Evolutionary conservation across 345 rosid species (phyloP).

Genomic region (Clausena lansium): DNA sequence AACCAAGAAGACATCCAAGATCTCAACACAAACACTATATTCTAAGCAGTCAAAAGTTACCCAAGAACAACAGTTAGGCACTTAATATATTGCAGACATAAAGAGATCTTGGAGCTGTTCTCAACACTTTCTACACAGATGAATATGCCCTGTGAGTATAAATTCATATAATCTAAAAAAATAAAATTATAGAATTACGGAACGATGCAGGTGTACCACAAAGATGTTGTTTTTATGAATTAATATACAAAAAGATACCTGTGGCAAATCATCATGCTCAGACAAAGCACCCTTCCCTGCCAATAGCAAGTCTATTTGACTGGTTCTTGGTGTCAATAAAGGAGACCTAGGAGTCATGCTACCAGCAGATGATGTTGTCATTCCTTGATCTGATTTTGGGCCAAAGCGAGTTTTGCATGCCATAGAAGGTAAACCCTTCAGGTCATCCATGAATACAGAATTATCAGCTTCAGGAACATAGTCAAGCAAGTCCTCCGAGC

Average conservation of each 20-base stretch:
- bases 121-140: neutral
- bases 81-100: neutral
- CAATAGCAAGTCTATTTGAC: constrained; percentile 82
- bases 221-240: neutral
- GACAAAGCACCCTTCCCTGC: constrained; percentile 79
- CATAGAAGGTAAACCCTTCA: constrained; percentile 89
- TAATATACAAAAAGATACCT: constrained; percentile 45
- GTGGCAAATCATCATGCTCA: constrained; percentile 85
- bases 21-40: neutral
- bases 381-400: constrained; percentile 94
- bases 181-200: neutral
- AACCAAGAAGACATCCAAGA: neutral
- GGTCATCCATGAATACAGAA: constrained; percentile 78
- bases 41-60: neutral
- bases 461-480: constrained; percentile 87
- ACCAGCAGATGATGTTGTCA: constrained; percentile 97
- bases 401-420: constrained; percentile 97
- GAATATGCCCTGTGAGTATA: neutral
- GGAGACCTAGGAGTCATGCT: constrained; percentile 99
- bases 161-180: neutral
- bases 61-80: neutral
- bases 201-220: neutral
- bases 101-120: neutral
- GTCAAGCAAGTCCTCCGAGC: constrained; percentile 99
- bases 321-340: constrained; percentile 80